phyloP scores from a whole-genome alignment of 2,329 filamentous ascomycete species.

The Talaromyces atroroseus region DNA sequence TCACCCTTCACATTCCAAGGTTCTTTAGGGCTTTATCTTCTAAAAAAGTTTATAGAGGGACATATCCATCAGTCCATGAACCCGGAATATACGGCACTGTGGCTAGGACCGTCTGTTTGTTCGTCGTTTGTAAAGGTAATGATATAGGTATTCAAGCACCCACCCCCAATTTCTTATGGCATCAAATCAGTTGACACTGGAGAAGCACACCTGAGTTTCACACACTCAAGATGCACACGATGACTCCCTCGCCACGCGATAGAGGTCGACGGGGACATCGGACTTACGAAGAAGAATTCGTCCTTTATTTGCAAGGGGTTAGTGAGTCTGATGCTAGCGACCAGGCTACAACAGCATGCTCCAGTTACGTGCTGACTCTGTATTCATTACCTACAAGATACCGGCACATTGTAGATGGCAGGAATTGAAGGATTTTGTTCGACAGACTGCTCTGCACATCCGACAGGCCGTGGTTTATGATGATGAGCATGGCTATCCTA shows the following conservation, averaged over 20 bases:
- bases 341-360: not conserved
- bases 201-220: not conserved
- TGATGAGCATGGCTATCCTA: slow-evolving; percentile 38
- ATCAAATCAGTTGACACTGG: not conserved
- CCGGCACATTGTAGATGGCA: slow-evolving; percentile 42
- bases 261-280: slow-evolving; percentile 29
- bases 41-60: not conserved
- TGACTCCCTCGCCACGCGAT: slow-evolving; percentile 29
- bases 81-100: not conserved
- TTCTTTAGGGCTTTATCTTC: not conserved
- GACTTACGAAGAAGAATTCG: slow-evolving; percentile 38
- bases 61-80: not conserved
- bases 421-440: slow-evolving; percentile 41
- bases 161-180: not conserved
- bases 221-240: slow-evolving; percentile 14
- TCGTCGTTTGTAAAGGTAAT: not conserved
- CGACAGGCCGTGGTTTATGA: slow-evolving; percentile 42
- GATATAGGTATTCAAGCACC: not conserved
- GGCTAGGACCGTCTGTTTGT: not conserved
- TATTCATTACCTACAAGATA: slow-evolving; percentile 27
- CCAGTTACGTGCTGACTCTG: not conserved
- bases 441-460: slow-evolving; percentile 40
- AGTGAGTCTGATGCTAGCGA: slow-evolving; percentile 13
- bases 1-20: not conserved
- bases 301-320: slow-evolving; percentile 41